Evolutionary conservation across 192 early-diverging fungal genomes (phyloP), one percentile per base, ranked within the genome.

Genomic region (Backusella macrospora): DNA sequence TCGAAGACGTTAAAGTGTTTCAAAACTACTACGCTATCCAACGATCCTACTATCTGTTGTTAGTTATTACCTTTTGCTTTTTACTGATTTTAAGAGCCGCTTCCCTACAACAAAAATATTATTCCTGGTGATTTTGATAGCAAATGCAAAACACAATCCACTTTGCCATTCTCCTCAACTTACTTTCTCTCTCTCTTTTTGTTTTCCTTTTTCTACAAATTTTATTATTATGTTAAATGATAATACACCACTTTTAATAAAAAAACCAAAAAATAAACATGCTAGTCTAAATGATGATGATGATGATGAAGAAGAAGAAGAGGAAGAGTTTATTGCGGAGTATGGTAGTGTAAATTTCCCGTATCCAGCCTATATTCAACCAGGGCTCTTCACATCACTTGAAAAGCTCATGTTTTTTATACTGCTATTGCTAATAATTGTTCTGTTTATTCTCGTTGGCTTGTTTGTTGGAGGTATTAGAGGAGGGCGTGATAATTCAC

Each of bases 331-430:
- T 29, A 48, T 16, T 23, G 49, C 65, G 18, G 73, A 74, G 18
- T 74, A 73, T 62, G 76, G 76, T 1, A 72, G 76, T n/a, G 71
- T 55, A 26, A 66, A 26, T 7, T 77, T 75, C 62, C 73, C 70
- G 4, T 68, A 71, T 37, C 78, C 78, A 13, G 29, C 70, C 26
- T 79, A 73, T 18, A 29, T 75, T 9, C 78, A 75, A 23, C 78
- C 78, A 3, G 78, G 73, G 23, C 74, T 76, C 59, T 80, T 76
- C 47, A 72, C 74, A n/a, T 74, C 73, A 8, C 65, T 79, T 16
- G 78, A 79, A 49, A 79, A 79, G 43, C 69, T 79, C 47, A 65
- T 79, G 73, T 79, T 79, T 29, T 79, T 80, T 75, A 62, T 69
- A 2, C 62, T 70, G 34, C 38, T 67, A 8, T 40, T 76, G 4